These are phyloP conservation scores for Sophora flavescens DNA, from an alignment of 306 rosid genomes.

Conservation along the genomic window DNA sequence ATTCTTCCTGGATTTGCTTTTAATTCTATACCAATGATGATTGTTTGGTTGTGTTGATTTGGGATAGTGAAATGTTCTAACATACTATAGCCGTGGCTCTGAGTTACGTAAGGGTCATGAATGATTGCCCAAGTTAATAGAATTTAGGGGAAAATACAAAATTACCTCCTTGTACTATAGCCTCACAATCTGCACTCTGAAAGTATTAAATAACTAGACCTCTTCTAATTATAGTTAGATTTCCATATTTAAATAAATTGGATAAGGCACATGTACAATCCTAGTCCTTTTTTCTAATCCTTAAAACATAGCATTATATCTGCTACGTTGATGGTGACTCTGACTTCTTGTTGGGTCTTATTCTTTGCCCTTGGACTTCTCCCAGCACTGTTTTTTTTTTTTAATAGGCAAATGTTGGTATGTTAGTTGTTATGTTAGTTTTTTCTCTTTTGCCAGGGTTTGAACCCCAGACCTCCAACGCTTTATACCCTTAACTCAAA, in stretches of 20 bases:
- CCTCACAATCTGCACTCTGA: no score
- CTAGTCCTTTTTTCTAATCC: background rate
- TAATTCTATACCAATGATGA: background rate
- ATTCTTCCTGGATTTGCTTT: background rate
- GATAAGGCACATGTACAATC: background rate
- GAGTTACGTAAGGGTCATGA: background rate
- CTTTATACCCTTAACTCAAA: no score
- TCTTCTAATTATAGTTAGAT: background rate
- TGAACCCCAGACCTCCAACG: no score
- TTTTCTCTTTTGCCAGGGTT: no score
- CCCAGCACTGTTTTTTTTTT: slow-evolving; percentile 74
- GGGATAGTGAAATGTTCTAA: background rate
- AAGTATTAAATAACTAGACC: background rate
- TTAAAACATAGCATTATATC: background rate
- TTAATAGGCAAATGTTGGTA: no score
- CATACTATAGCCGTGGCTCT: no score
- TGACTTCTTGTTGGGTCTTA: slow-evolving; percentile 35
- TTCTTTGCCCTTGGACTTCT: slow-evolving; percentile 74
- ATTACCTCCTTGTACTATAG: background rate
- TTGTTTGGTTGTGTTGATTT: background rate
- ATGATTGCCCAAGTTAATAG: background rate
- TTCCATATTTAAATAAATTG: background rate
- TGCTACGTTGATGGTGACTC: background rate
- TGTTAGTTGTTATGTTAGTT: no score
- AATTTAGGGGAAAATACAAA: background rate